A percentile compares a stretch with the other conserved stretches of the same genome.
phyloP scores from a whole-genome alignment of 345 rosid species.

The Turritis glabra region DNA sequence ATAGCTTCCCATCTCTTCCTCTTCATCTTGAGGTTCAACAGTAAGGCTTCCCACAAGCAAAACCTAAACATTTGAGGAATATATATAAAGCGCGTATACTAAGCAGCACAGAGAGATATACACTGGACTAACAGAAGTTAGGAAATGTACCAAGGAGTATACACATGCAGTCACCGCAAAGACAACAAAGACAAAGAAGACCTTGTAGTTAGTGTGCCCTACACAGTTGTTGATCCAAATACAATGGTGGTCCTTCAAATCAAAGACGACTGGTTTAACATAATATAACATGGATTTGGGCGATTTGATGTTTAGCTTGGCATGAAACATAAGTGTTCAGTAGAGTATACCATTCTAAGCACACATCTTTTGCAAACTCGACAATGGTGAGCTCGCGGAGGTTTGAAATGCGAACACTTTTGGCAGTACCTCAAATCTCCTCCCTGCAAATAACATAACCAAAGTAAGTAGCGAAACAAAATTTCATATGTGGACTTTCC shows the following conservation, averaged over 20 bases:
- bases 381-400: conserved; percentile 96
- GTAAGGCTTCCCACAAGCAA: conserved; percentile 85
- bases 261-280: conserved; percentile 38
- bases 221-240: conserved; percentile 96
- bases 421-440: conserved; percentile 92
- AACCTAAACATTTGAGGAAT: conserved; percentile 49
- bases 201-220: conserved; percentile 92
- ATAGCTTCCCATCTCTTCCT: conserved; percentile 58
- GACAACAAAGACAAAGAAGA: conserved; percentile 76
- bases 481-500: neutral
- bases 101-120: neutral
- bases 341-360: conserved; percentile 71
- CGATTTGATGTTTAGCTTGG: neutral
- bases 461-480: conserved; percentile 11
- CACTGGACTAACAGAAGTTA: neutral
- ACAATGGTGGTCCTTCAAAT: conserved; percentile 92
- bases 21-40: conserved; percentile 62
- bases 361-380: conserved; percentile 95
- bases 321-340: conserved; percentile 8
- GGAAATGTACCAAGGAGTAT: conserved; percentile 73
- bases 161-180: conserved; percentile 71
- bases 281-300: conserved; percentile 37
- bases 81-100: neutral
- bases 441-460: conserved; percentile 57
- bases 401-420: conserved; percentile 82